Evolutionary conservation across 2,329 filamentous ascomycete species (phyloP).

Genomic region (Dendryphion nanum): DNA sequence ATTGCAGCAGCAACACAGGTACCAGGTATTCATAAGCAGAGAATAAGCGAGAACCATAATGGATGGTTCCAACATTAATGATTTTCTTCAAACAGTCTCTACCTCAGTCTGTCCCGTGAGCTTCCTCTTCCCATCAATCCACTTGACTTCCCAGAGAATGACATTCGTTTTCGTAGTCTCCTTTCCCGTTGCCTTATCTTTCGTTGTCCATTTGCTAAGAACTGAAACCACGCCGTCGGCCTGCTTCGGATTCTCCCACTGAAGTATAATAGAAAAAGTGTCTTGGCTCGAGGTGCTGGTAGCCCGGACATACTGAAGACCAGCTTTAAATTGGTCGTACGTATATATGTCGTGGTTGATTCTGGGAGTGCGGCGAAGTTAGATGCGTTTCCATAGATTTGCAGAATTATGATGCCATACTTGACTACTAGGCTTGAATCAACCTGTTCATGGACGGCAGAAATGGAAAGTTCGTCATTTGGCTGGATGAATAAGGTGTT

Average conservation of each 20-base stretch:
- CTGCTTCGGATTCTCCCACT: constrained; percentile 5
- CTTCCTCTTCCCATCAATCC: constrained; percentile 8
- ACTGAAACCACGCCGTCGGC: constrained; percentile 5
- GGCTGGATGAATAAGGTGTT: constrained; percentile 5
- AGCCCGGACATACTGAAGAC: neutral
- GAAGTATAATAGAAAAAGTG: constrained; percentile 1
- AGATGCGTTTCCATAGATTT: neutral
- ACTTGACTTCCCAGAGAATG: constrained; percentile 7
- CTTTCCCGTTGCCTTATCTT: constrained; percentile 7
- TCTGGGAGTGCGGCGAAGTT: neutral
- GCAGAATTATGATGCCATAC: neutral
- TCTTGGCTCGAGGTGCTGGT: constrained; percentile 1
- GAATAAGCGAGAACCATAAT: too few species aligned
- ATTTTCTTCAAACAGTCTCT: constrained; percentile 1
- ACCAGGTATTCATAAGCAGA: too few species aligned
- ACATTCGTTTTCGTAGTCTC: constrained; percentile 5
- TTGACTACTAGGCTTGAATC: constrained; percentile 6
- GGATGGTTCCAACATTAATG: too few species aligned
- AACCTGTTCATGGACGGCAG: constrained; percentile 2
- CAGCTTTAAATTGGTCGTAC: constrained; percentile 7
- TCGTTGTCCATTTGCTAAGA: constrained; percentile 2
- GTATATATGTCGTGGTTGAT: constrained; percentile 8
- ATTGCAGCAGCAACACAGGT: too few species aligned
- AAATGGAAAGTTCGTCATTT: constrained; percentile 1
- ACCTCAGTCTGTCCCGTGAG: constrained; percentile 7